These are phyloP conservation scores for Leishmania arabica DNA, from an alignment of 208 protist species.

Conservation along the genomic window DNA sequence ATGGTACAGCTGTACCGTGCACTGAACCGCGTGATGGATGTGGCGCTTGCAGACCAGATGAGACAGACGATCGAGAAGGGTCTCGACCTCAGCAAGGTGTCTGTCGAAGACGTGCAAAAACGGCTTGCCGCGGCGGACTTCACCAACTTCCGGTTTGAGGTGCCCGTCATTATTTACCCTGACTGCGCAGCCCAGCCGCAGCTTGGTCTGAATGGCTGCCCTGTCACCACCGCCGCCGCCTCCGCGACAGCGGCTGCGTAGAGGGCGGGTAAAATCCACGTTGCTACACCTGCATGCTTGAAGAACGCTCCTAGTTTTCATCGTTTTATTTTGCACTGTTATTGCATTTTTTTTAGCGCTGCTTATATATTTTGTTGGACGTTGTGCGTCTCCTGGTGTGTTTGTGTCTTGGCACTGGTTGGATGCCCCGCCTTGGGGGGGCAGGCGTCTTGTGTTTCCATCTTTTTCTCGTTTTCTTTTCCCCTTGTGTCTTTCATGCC, in stretches of 20 bases:
- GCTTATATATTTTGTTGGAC: background rate
- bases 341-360: background rate
- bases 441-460: background rate
- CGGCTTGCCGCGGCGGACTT: slow-evolving; percentile 55
- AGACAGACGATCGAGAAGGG: slow-evolving; percentile 28
- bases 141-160: slow-evolving; percentile 62
- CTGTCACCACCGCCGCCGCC: background rate
- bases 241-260: slow-evolving; percentile 12
- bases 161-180: slow-evolving; percentile 84
- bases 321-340: background rate
- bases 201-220: slow-evolving; percentile 64
- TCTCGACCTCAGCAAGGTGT: slow-evolving; percentile 36
- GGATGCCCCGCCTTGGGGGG: background rate
- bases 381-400: background rate
- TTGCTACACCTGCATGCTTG: background rate
- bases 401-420: background rate
- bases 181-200: slow-evolving; percentile 56
- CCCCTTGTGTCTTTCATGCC: background rate
- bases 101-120: slow-evolving; percentile 60
- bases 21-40: slow-evolving; percentile 85
- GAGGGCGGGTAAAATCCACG: background rate
- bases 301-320: background rate
- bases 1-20: slow-evolving; percentile 91
- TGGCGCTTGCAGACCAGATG: slow-evolving; percentile 80
- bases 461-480: background rate